These are phyloP conservation scores for Penicillium sp. DNA, from an alignment of 2,329 filamentous ascomycete genomes.

Conservation along the genomic window DNA sequence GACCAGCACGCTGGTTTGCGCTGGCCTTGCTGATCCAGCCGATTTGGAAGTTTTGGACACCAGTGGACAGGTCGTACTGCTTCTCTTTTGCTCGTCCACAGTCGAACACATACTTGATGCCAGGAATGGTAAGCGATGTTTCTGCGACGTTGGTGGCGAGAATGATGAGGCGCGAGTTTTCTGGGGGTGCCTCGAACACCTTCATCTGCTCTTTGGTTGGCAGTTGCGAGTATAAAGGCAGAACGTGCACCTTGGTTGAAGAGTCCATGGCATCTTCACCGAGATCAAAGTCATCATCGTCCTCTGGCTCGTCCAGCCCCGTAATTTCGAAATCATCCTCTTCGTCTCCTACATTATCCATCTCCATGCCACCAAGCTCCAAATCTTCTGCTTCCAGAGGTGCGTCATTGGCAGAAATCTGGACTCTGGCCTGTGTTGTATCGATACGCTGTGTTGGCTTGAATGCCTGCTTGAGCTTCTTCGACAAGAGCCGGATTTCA, in stretches of 20 bases:
- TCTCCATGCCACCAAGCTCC: conserved; percentile 70
- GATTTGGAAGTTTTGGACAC: conserved; percentile 93
- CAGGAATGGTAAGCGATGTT: conserved; percentile 94
- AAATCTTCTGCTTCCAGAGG: conserved; percentile 86
- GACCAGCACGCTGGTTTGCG: conserved; percentile 87
- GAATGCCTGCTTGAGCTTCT: conserved; percentile 74
- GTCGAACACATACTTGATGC: conserved; percentile 94
- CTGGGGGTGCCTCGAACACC: conserved; percentile 85
- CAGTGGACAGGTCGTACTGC: conserved; percentile 82
- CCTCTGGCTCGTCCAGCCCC: conserved; percentile 63
- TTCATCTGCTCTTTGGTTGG: conserved; percentile 88
- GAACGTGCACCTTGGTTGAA: conserved; percentile 76
- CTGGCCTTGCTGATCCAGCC: conserved; percentile 98
- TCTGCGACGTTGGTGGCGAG: conserved; percentile 96
- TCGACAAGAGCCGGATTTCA: conserved; percentile 85
- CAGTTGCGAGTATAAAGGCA: conserved; percentile 93
- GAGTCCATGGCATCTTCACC: conserved; percentile 64
- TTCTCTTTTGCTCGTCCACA: conserved; percentile 91
- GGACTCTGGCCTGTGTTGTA: conserved; percentile 68
- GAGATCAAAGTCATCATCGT: conserved; percentile 72
- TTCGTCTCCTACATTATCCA: conserved; percentile 57
- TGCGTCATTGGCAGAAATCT: conserved; percentile 76
- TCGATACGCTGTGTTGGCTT: conserved; percentile 58
- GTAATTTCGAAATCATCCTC: conserved; percentile 66
- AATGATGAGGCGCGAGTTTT: conserved; percentile 82